A percentile compares a stretch with the other conserved stretches of the same genome.
Evolutionary conservation across 495 filamentous ascomycete genomes (phyloP).

Genomic region (Thozetella sp.): DNA sequence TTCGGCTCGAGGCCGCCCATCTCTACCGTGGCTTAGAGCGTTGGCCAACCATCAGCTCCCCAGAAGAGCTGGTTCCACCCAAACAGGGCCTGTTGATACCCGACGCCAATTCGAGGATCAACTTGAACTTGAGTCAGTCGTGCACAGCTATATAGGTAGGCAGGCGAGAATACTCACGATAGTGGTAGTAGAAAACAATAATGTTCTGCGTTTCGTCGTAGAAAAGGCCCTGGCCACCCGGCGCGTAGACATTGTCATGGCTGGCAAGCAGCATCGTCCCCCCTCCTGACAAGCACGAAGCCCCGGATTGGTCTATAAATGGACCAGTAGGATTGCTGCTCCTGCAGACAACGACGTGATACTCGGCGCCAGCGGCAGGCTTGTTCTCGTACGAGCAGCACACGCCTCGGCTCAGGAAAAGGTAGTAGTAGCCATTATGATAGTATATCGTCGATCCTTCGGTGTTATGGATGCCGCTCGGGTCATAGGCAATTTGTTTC

Average conservation of each 20-base stretch:
- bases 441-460: background rate
- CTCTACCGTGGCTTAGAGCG: no score
- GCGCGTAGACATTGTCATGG: background rate
- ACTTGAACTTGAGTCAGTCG: background rate
- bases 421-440: background rate
- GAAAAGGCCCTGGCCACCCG: background rate
- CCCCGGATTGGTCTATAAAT: background rate
- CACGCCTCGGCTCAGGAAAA: background rate
- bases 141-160: background rate
- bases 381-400: background rate
- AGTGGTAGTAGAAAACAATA: background rate
- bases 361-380: background rate
- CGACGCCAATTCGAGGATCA: background rate
- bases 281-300: background rate
- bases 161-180: background rate
- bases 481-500: slow-evolving; percentile 58
- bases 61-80: background rate
- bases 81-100: background rate
- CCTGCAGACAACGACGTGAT: background rate
- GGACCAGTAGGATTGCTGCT: background rate
- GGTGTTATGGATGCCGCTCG: slow-evolving; percentile 13
- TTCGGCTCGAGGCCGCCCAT: no score
- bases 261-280: background rate
- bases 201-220: background rate
- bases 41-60: background rate